phyloP scores from a whole-genome alignment of 495 filamentous ascomycete species.

The Penicillium malachiteum region DNA sequence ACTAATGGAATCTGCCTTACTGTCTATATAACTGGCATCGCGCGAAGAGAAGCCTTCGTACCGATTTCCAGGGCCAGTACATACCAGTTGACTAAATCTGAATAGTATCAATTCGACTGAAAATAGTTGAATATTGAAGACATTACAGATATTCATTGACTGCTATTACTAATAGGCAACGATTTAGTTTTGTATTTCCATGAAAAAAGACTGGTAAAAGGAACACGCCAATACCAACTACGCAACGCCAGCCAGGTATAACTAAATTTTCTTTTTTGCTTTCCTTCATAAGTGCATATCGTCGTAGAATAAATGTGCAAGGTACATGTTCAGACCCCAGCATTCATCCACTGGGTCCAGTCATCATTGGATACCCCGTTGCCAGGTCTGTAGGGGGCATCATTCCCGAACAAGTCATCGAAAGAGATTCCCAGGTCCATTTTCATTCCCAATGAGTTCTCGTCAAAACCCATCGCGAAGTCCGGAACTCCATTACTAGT shows the following conservation, averaged over 20 bases:
- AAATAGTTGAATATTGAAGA: neutral
- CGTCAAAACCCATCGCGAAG: conserved; percentile 33
- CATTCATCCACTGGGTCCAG: conserved; percentile 47
- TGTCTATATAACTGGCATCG: no score
- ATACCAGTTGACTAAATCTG: neutral
- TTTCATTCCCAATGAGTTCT: conserved; percentile 32
- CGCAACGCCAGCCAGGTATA: conserved; percentile 27
- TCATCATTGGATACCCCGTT: conserved; percentile 34
- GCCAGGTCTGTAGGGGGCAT: conserved; percentile 20
- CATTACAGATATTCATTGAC: neutral
- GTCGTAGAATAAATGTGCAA: conserved; percentile 13
- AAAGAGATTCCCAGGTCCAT: conserved; percentile 41
- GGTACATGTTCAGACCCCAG: conserved; percentile 5
- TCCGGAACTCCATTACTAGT: conserved; percentile 18
- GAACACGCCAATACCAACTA: conserved; percentile 3
- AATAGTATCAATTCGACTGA: no score
- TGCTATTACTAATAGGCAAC: no score
- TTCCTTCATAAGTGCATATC: conserved; percentile 25
- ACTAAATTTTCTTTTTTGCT: conserved; percentile 18
- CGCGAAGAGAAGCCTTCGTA: no score
- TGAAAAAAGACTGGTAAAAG: neutral
- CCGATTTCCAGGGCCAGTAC: conserved; percentile 3
- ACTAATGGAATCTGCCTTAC: no score
- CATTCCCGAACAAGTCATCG: conserved; percentile 46
- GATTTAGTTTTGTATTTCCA: neutral